These are phyloP conservation scores for Amaranthus hypochondriacus DNA, from an alignment of 148 eudicot species.

Conservation along the genomic window DNA sequence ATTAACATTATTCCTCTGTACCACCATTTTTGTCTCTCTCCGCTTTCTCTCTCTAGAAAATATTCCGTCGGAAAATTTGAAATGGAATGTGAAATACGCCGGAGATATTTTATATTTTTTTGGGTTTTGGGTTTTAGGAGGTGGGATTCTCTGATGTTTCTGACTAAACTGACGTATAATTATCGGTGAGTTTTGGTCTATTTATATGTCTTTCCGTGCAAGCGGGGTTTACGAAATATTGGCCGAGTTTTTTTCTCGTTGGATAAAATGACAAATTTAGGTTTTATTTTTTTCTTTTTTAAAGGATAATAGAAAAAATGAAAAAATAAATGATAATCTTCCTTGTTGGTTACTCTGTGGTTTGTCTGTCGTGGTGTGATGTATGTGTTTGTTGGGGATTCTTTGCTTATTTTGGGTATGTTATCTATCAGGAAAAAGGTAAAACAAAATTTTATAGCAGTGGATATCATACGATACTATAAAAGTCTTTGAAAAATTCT, in stretches of 20 bases:
- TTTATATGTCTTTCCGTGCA: slow-evolving; percentile 21
- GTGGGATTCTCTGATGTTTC: slow-evolving; percentile 3
- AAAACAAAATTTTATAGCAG: too few species aligned
- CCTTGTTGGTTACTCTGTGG: neutral
- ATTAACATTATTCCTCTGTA: neutral
- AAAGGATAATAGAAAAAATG: too few species aligned
- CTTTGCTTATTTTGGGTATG: slow-evolving; percentile 1
- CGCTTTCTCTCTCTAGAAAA: neutral
- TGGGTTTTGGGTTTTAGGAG: slow-evolving; percentile 1
- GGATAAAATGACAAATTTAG: neutral
- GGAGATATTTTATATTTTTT: neutral
- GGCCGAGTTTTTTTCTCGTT: neutral
- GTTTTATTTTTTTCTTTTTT: neutral
- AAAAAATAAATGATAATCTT: neutral
- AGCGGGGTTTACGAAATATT: slow-evolving; percentile 9
- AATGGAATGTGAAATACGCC: neutral
- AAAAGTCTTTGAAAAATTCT: too few species aligned
- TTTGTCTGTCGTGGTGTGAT: neutral
- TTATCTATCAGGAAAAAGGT: too few species aligned
- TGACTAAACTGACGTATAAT: neutral
- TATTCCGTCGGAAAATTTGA: neutral
- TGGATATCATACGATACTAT: too few species aligned
- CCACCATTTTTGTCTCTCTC: neutral
- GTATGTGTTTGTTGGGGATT: slow-evolving; percentile 23
- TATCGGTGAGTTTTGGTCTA: neutral